Base-by-base conservation (phyloP, 345 rosid species). In the Gossypium stocksii region DNA sequence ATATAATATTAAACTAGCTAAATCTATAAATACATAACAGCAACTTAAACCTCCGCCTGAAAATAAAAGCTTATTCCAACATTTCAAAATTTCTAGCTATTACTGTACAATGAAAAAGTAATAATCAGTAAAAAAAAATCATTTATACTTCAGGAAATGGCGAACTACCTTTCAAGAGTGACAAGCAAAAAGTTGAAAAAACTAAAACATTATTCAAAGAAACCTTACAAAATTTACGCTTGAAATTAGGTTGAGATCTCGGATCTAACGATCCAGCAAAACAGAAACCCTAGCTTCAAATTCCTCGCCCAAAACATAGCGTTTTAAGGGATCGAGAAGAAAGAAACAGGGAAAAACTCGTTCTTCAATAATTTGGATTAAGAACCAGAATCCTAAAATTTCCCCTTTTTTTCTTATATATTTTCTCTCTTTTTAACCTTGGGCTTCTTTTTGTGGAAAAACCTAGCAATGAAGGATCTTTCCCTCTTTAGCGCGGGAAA, bases 401-500 rank as follows among this genome's bases (percentile, higher is more conserved):
- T 67, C 25, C 57, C 34, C 53, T 66, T 45, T 44, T 45, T 20
- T 17, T 22, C 45, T 2, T 5, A 9, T 6, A 1, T 34, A 7
- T 17, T 63, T 16, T 44, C 43, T 48, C 15, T 16, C 44, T 68
- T 43, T 16, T 3, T 14, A 25, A 9, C 53, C 49, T 15, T 67
- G 72, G 44, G 23, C 15, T 13, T 49, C 43, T 49, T 68, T 68
- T 48, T 25, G 58, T 25, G 72, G 44, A 9, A 68, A 59, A 68
- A 44, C 72, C 58, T 49, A 68, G 15, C 58, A 68, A 16, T 2
- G 58, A 25, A 49, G 60, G 59, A 52, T 27, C 58, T 69, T 69
- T 4, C 14, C 19, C 73, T 27, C 45, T 51, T 66, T 69, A 69
- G 73, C 73, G 73, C 73, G 73, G 73, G 73, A 69, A 69, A 69